phyloP scores from a whole-genome alignment of 2,329 filamentous ascomycete species.

The Talaromyces piceae region DNA sequence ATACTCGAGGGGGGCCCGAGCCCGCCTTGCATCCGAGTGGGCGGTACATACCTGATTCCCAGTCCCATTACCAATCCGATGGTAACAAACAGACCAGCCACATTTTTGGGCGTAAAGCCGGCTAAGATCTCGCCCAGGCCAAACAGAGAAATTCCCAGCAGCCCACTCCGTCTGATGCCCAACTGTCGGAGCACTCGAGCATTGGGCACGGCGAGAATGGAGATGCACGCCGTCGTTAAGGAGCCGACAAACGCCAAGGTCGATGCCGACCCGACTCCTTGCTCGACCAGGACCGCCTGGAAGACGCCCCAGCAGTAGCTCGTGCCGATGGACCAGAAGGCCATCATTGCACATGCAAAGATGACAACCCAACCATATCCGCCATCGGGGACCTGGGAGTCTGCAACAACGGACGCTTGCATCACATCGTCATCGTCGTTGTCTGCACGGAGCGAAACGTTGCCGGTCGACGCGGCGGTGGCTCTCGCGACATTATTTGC shows the following conservation, averaged over 20 bases:
- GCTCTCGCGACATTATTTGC: slow-evolving; percentile 3
- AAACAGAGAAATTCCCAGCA: slow-evolving; percentile 46
- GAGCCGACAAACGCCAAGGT: slow-evolving; percentile 55
- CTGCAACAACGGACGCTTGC: slow-evolving; percentile 39
- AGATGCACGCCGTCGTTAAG: slow-evolving; percentile 44
- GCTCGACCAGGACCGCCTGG: slow-evolving; percentile 49
- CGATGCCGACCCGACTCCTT: slow-evolving; percentile 41
- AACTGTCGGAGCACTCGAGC: slow-evolving; percentile 45
- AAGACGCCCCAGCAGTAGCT: slow-evolving; percentile 55
- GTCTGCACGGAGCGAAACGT: not conserved
- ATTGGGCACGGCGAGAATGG: slow-evolving; percentile 46
- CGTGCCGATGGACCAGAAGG: slow-evolving; percentile 52
- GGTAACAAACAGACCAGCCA: slow-evolving; percentile 44
- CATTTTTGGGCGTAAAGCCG: slow-evolving; percentile 39
- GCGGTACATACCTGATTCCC: slow-evolving; percentile 31
- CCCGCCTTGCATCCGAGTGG: not conserved
- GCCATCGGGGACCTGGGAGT: slow-evolving; percentile 45
- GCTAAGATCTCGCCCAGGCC: slow-evolving; percentile 44
- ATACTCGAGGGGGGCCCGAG: no score
- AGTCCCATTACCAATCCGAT: slow-evolving; percentile 43
- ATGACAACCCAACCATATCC: slow-evolving; percentile 58
- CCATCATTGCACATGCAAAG: slow-evolving; percentile 42
- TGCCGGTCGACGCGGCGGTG: slow-evolving; percentile 1
- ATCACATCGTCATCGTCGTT: slow-evolving; percentile 27
- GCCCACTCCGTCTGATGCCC: slow-evolving; percentile 41